These are phyloP conservation scores for Neocallimastix lanati DNA, from an alignment of 192 early-diverging fungal species.

Conservation along the genomic window DNA sequence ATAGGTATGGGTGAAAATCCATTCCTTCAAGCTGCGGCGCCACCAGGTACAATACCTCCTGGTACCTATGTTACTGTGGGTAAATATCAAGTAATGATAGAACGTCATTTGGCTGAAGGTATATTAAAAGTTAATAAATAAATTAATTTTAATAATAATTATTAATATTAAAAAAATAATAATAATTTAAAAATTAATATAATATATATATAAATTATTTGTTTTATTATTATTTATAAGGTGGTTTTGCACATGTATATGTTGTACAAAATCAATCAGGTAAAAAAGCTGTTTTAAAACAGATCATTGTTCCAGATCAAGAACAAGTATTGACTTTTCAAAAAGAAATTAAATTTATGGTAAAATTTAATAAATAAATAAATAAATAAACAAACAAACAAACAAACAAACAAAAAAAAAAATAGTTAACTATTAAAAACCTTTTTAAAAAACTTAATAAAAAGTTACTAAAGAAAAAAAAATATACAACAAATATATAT, in stretches of 20 bases:
- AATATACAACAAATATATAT: no score
- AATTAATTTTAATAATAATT: neutral
- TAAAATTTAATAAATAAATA: slow-evolving; percentile 8
- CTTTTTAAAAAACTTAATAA: no score
- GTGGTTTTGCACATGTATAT: slow-evolving; percentile 87
- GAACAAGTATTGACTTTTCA: slow-evolving; percentile 37
- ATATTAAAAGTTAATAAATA: no score
- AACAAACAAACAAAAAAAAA: no score
- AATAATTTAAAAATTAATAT: no score
- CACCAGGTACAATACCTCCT: slow-evolving; percentile 38
- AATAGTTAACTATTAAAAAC: no score
- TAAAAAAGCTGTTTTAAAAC: slow-evolving; percentile 56
- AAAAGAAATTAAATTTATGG: slow-evolving; percentile 65
- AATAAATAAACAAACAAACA: no score
- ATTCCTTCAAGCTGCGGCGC: neutral
- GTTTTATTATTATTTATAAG: slow-evolving; percentile 19
- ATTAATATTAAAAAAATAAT: neutral
- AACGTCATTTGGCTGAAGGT: slow-evolving; percentile 63
- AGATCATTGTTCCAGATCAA: slow-evolving; percentile 51
- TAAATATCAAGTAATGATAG: slow-evolving; percentile 33
- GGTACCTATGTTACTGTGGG: slow-evolving; percentile 43
- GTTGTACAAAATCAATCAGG: slow-evolving; percentile 35
- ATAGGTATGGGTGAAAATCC: neutral
- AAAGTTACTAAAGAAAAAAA: no score
- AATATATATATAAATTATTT: no score